Percentiles rank a stretch among this genome's conserved stretches.
phyloP scores from a whole-genome alignment of 768 basidiomycete species.

The Pisolithus marmoratus region DNA sequence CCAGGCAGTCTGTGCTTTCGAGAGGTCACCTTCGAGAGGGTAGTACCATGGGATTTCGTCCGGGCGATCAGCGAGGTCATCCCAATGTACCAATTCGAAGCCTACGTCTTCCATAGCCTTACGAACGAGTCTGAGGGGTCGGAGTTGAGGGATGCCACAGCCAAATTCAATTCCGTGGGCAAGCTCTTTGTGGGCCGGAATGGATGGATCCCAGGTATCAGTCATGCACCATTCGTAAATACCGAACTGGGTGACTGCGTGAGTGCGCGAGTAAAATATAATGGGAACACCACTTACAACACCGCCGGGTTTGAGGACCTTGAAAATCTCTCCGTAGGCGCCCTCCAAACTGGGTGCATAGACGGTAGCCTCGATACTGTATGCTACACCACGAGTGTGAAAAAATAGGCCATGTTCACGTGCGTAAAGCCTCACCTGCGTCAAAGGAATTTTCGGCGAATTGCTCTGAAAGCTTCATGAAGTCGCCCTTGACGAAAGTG shows the following conservation, averaged over 20 bases:
- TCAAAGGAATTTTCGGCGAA: conserved; percentile 96
- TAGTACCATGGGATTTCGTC: conserved; percentile 90
- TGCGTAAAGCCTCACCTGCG: conserved; percentile 56
- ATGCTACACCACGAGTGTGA: conserved; percentile 44
- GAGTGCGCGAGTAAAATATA: background rate
- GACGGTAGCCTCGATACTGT: conserved; percentile 96
- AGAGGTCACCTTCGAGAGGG: conserved; percentile 89
- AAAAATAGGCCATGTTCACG: background rate
- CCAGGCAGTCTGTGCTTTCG: conserved; percentile 90
- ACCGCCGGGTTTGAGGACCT: conserved; percentile 94
- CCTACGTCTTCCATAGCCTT: conserved; percentile 79
- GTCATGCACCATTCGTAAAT: conserved; percentile 99
- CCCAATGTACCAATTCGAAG: conserved; percentile 83
- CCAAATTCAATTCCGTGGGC: conserved; percentile 91
- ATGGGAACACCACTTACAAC: conserved; percentile 41
- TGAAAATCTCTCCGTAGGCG: conserved; percentile 88
- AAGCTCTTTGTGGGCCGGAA: conserved; percentile 81
- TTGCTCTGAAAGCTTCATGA: conserved; percentile 88
- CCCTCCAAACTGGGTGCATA: conserved; percentile 96
- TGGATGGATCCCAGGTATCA: conserved; percentile 85
- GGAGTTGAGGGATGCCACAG: conserved; percentile 98
- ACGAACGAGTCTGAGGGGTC: conserved; percentile 62
- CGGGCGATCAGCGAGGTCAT: conserved; percentile 81
- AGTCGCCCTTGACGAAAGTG: conserved; percentile 86
- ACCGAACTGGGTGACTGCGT: conserved; percentile 61